These are phyloP conservation scores for Carex pumila DNA, from an alignment of 176 grass and related monocot genomes.

Conservation along the genomic window DNA sequence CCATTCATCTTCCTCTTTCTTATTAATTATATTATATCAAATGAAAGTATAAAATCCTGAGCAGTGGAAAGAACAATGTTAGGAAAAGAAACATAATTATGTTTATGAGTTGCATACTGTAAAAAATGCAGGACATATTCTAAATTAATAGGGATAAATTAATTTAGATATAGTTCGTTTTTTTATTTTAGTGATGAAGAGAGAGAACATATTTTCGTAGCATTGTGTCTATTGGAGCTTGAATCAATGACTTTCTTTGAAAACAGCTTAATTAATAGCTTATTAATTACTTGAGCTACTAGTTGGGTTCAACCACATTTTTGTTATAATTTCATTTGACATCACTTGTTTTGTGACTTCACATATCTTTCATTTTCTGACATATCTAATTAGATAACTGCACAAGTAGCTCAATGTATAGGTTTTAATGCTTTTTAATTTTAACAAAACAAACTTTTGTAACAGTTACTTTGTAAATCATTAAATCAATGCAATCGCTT, in stretches of 20 bases:
- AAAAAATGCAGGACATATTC: neutral
- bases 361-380: too few relatives aligned
- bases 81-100: neutral
- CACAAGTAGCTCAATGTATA: too few relatives aligned
- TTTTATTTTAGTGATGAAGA: neutral
- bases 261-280: too few relatives aligned
- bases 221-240: too few relatives aligned
- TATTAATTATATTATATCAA: neutral
- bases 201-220: neutral
- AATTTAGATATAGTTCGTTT: neutral
- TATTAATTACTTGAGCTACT: too few relatives aligned
- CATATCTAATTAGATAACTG: too few relatives aligned
- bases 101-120: neutral
- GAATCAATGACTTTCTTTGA: too few relatives aligned
- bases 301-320: too few relatives aligned
- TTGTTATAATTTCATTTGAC: neutral
- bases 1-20: neutral
- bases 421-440: too few relatives aligned
- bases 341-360: neutral
- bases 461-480: too few relatives aligned
- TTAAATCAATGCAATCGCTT: too few relatives aligned
- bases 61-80: neutral
- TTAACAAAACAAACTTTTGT: too few relatives aligned
- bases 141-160: neutral
- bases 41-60: neutral